A percentile compares a stretch with the other conserved stretches of the same genome.
Conservation (phyloP, 805 yeast species). For the Spathaspora gorwiae region DNA sequence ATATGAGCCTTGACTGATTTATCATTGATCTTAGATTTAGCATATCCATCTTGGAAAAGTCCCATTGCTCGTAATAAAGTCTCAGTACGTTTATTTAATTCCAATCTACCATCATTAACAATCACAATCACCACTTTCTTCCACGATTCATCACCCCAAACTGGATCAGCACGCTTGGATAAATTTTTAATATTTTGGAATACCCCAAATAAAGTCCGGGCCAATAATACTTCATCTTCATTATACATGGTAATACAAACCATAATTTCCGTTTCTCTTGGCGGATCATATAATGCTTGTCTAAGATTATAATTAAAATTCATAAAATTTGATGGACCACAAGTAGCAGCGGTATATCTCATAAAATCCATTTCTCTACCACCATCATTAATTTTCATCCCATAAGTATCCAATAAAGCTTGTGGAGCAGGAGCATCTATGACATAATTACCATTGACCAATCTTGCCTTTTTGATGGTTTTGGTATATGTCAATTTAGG, state of each 20-base stretch:
- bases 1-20: constrained; percentile 79
- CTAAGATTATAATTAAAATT: constrained; percentile 69
- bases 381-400: constrained; percentile 26
- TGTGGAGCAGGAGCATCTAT: constrained; percentile 42
- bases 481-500: constrained; percentile 40
- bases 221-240: constrained; percentile 78
- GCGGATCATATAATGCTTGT: constrained; percentile 71
- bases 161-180: constrained; percentile 55
- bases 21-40: constrained; percentile 84
- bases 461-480: constrained; percentile 38
- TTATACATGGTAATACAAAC: constrained; percentile 87
- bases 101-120: constrained; percentile 88
- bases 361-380: constrained; percentile 71
- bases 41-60: constrained; percentile 92
- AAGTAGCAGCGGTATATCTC: constrained; percentile 92
- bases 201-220: constrained; percentile 84
- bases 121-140: constrained; percentile 86
- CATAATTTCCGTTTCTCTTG: constrained; percentile 80
- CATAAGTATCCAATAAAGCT: constrained; percentile 32
- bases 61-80: constrained; percentile 84
- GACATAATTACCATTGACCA: constrained; percentile 41
- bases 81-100: constrained; percentile 72
- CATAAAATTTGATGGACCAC: constrained; percentile 75
- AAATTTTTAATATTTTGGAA: constrained; percentile 81
- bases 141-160: constrained; percentile 97